phyloP scores from a whole-genome alignment of 2,329 filamentous ascomycete species.

The Piedraia hortae region DNA sequence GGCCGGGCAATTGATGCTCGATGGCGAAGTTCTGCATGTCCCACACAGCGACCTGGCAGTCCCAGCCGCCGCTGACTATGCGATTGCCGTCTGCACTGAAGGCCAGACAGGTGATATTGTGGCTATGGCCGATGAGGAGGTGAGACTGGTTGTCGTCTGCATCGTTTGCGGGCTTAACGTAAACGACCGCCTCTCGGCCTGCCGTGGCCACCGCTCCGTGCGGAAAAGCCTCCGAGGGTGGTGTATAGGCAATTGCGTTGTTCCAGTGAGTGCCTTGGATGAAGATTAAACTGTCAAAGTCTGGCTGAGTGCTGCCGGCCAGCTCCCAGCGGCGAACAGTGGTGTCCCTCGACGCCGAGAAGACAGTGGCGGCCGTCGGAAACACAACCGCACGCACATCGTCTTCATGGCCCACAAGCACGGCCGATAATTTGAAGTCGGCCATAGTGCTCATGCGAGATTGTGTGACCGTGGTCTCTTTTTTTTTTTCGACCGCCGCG shows the following conservation, averaged over 20 bases:
- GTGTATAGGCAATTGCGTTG: conserved; percentile 56
- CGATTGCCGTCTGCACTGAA: conserved; percentile 42
- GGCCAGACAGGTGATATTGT: conserved; percentile 73
- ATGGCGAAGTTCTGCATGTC: conserved; percentile 61
- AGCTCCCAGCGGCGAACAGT: conserved; percentile 71
- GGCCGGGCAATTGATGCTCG: conserved; percentile 41
- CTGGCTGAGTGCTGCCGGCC: conserved; percentile 33
- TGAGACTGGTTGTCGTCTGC: conserved; percentile 64
- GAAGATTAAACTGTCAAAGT: conserved; percentile 51
- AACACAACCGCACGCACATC: conserved; percentile 80
- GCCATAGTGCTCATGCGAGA: too few relatives aligned
- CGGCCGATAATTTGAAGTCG: conserved; percentile 81
- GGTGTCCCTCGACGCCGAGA: conserved; percentile 77
- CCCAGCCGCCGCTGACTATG: conserved; percentile 84
- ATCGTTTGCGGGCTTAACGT: conserved; percentile 43
- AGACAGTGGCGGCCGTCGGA: conserved; percentile 38
- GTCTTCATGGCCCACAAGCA: conserved; percentile 67
- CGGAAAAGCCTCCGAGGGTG: conserved; percentile 37
- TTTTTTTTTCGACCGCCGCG: too few relatives aligned
- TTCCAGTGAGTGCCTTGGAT: conserved; percentile 64
- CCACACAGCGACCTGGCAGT: conserved; percentile 70
- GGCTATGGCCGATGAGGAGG: conserved; percentile 61
- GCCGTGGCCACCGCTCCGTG: conserved; percentile 66
- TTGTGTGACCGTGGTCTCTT: too few relatives aligned
- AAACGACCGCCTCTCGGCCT: conserved; percentile 78